Evolutionary conservation across 2,329 filamentous ascomycete species (phyloP).

Genomic region (Aspergillus hiratsukae): DNA sequence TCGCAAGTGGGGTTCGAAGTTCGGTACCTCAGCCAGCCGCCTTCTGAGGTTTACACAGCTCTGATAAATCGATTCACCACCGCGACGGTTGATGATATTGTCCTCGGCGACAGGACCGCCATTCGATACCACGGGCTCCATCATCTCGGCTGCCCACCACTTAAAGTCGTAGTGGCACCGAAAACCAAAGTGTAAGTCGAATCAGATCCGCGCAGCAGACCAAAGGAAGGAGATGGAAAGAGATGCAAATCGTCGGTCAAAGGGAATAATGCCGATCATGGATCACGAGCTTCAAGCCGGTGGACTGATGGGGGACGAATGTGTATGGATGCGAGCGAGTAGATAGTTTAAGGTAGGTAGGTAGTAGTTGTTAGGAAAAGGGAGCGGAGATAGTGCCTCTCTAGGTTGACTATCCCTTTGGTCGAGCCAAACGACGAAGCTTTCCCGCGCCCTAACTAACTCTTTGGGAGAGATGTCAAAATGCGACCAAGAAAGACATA

Average conservation of each 20-base stretch:
- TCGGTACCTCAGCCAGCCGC: slow-evolving; percentile 76
- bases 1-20: slow-evolving; percentile 69
- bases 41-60: slow-evolving; percentile 84
- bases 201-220: slow-evolving; percentile 33
- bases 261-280: slow-evolving; percentile 26
- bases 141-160: slow-evolving; percentile 30
- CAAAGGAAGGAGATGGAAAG: slow-evolving; percentile 11
- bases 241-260: slow-evolving; percentile 23
- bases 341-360: not conserved
- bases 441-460: slow-evolving; percentile 13
- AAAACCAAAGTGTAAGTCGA: slow-evolving; percentile 7
- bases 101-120: slow-evolving; percentile 60
- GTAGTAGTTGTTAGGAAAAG: slow-evolving; percentile 11
- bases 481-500: not conserved
- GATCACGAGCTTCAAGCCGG: slow-evolving; percentile 23
- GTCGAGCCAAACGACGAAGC: slow-evolving; percentile 12
- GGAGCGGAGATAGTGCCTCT: slow-evolving; percentile 11
- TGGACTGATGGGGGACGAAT: slow-evolving; percentile 22
- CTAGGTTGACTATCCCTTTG: slow-evolving; percentile 5
- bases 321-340: slow-evolving; percentile 22
- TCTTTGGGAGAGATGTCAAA: slow-evolving; percentile 1
- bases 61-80: slow-evolving; percentile 93
- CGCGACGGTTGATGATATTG: slow-evolving; percentile 97
- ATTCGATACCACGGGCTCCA: slow-evolving; percentile 29
- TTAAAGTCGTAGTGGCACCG: slow-evolving; percentile 10